A percentile compares a stretch with the other conserved stretches of the same genome.
phyloP scores from a whole-genome alignment of 768 basidiomycete species.

The Mycena epipterygia region DNA sequence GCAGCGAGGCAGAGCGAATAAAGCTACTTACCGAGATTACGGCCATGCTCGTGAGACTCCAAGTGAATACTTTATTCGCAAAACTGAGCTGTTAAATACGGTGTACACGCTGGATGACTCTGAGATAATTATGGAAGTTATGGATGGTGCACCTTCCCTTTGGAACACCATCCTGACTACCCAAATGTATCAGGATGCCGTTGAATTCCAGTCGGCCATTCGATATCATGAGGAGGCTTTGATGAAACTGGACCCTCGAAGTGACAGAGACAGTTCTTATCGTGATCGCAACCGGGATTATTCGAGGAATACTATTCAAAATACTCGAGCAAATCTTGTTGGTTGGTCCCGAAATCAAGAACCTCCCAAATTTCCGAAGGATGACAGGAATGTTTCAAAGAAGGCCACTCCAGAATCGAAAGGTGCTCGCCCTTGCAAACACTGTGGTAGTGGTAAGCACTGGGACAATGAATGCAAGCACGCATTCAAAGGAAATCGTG shows the following conservation, averaged over 20 bases:
- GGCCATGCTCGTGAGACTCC: conserved; percentile 45
- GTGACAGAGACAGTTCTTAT: background rate
- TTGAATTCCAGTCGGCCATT: conserved; percentile 38
- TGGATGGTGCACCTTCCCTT: conserved; percentile 47
- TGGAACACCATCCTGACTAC: conserved; percentile 47
- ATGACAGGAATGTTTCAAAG: conserved; percentile 13
- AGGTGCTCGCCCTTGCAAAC: conserved; percentile 1
- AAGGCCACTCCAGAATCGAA: background rate
- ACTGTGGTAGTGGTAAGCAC: too few species aligned
- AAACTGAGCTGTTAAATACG: conserved; percentile 39
- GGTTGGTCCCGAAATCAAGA: conserved; percentile 13
- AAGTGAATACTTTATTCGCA: conserved; percentile 52
- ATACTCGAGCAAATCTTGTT: conserved; percentile 1
- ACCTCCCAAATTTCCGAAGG: conserved; percentile 12
- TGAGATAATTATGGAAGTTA: conserved; percentile 51
- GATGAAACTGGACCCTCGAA: conserved; percentile 16
- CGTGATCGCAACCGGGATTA: conserved; percentile 3
- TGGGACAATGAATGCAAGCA: conserved; percentile 23
- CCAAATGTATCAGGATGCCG: too few species aligned
- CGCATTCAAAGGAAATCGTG: background rate
- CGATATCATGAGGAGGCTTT: conserved; percentile 41
- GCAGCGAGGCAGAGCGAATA: conserved; percentile 44
- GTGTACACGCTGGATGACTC: conserved; percentile 35
- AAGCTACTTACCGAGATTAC: conserved; percentile 45
- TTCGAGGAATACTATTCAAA: background rate